Evolutionary conservation across 805 yeast genomes (phyloP), one percentile per base, ranked within the genome.

Genomic region (Candida yuanshanica): DNA sequence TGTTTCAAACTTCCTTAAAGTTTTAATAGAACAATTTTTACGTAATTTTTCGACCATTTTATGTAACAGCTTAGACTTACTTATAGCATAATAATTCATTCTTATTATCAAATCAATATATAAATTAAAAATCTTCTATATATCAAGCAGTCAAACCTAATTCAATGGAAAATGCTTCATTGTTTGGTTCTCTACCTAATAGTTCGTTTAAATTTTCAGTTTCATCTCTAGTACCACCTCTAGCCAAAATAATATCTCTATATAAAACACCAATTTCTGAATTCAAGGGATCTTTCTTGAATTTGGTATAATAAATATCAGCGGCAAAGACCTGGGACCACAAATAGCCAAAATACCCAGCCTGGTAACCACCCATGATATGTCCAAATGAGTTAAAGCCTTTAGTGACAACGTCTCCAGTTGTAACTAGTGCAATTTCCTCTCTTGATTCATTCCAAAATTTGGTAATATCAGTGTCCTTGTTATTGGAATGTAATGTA

Each of bases 281-380:
- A 55, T 79, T 75, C 74, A 83, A 70, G 34, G 95, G 93, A 58
- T 83, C 77, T 1, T 64, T 52, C 43, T 76, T 74, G 69, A 87
- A 87, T 54, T 75, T 73, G 5, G 85, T 64, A 59, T 83, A 79
- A 65, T 75, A 87, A 57, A 87, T 83, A 60, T 87, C 95, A 7
- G 86, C 75, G 2, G 95, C 93, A 67, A 81, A 87, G 13, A 85
- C 95, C 54, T 80, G 81, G 2, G 95, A 83, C 81, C 88, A 87
- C 65, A 86, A 63, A 60, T 87, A 87, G 2, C 95, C 95, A 53
- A 87, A 87, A 63, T 87, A 87, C 10, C 90, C 79, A 41, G 85
- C 91, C 60, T 87, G 87, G 14, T 95, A 91, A 29, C 88, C 88
- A 68, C 81, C 76, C 59, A 85, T 75, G 41, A 75, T 72, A 57